phyloP scores from a whole-genome alignment of 345 rosid genomes.

The Eucalyptus pauciflora region DNA sequence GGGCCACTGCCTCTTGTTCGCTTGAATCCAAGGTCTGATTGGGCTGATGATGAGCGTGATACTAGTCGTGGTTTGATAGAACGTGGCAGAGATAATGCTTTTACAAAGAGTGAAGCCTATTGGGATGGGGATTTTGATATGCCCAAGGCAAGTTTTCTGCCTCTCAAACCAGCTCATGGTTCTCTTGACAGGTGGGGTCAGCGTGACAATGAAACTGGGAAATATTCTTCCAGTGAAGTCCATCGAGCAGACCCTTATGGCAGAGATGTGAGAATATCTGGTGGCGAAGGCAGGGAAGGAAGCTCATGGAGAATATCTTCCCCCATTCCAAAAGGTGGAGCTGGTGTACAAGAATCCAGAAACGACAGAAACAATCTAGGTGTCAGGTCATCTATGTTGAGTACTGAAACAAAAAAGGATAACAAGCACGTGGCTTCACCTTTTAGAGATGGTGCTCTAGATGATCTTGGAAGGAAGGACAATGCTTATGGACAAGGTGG shows the following conservation, averaged over 20 bases:
- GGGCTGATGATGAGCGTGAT: constrained; percentile 99
- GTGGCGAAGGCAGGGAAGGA: constrained; percentile 58
- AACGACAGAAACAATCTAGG: constrained; percentile 27
- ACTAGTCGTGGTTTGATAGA: constrained; percentile 61
- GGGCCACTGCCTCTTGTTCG: constrained; percentile 73
- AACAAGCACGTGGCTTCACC: constrained; percentile 31
- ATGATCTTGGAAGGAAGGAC: constrained; percentile 51
- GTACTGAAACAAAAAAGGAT: constrained; percentile 44
- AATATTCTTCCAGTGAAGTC: constrained; percentile 53
- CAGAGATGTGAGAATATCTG: constrained; percentile 28
- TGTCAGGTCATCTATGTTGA: constrained; percentile 31
- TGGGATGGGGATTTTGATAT: constrained; percentile 77
- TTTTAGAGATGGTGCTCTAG: constrained; percentile 31
- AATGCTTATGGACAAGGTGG: constrained; percentile 39
- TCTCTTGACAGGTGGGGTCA: constrained; percentile 43
- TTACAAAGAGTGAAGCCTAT: constrained; percentile 45
- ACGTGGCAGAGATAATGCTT: constrained; percentile 50
- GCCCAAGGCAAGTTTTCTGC: constrained; percentile 46
- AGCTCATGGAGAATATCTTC: constrained; percentile 65
- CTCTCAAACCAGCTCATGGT: constrained; percentile 47
- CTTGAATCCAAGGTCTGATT: constrained; percentile 85
- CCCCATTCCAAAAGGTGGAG: constrained; percentile 31
- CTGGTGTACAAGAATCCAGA: constrained; percentile 26
- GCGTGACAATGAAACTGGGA: constrained; percentile 54
- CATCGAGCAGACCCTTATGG: constrained; percentile 21